phyloP scores from a whole-genome alignment of 306 rosid genomes.

The Citrullus amarus region DNA sequence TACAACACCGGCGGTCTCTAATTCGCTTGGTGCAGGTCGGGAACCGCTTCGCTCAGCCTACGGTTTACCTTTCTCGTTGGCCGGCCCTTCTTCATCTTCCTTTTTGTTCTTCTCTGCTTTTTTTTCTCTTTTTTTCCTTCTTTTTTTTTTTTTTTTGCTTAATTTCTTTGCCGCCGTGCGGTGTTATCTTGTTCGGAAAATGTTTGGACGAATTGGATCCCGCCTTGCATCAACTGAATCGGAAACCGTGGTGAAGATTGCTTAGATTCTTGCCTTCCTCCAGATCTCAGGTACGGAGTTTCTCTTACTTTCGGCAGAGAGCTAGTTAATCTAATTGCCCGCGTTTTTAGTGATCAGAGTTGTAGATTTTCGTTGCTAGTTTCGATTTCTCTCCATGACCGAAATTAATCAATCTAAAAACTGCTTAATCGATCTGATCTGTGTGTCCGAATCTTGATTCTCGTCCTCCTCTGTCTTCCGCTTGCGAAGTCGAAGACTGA shows the following conservation, averaged over 20 bases:
- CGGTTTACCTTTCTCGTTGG: background rate
- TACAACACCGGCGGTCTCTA: slow-evolving; percentile 63
- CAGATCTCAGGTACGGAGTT: slow-evolving; percentile 12
- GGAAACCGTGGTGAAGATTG: slow-evolving; percentile 50
- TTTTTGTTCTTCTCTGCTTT: background rate
- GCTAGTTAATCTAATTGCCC: background rate
- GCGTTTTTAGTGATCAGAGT: background rate
- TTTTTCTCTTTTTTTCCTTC: background rate
- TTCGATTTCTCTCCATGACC: background rate
- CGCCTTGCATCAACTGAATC: slow-evolving; percentile 98
- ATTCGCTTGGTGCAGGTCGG: slow-evolving; percentile 99
- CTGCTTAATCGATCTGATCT: background rate
- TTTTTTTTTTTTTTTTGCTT: background rate
- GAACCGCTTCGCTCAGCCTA: slow-evolving; percentile 40
- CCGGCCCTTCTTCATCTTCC: background rate
- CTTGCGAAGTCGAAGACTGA: background rate
- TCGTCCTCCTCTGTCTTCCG: background rate
- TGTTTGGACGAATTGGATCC: slow-evolving; percentile 44
- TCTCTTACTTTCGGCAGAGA: background rate
- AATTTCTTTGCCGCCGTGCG: background rate
- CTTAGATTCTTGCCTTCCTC: background rate
- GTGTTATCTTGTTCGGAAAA: background rate
- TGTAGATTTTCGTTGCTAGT: background rate
- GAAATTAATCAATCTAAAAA: background rate
- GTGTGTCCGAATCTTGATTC: background rate